Evolutionary conservation across 805 yeast genomes (phyloP).

Genomic region (Hanseniaspora meyeri): DNA sequence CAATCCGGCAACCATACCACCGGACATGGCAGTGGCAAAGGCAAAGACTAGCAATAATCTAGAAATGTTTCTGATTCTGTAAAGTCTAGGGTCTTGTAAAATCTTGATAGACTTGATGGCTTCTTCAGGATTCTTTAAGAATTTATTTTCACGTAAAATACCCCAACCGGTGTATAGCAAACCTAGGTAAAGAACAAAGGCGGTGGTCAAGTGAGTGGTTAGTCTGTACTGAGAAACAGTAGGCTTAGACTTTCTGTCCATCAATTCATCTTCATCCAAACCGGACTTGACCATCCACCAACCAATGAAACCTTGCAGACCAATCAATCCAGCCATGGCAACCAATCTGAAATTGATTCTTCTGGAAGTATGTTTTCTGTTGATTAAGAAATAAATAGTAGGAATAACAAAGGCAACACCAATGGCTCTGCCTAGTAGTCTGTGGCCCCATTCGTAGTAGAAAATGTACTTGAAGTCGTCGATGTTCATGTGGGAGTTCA

Average conservation of each 20-base stretch:
- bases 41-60: constrained; percentile 52
- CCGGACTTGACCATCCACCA: constrained; percentile 99
- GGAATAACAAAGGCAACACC: constrained; percentile 78
- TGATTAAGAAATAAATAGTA: constrained; percentile 60
- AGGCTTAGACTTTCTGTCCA: constrained; percentile 81
- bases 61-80: constrained; percentile 44
- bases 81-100: constrained; percentile 50
- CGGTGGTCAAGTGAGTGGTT: constrained; percentile 88
- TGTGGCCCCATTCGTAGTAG: constrained; percentile 95
- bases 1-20: constrained; percentile 95
- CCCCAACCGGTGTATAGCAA: constrained; percentile 86
- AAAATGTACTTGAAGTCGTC: constrained; percentile 92
- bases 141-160: constrained; percentile 59
- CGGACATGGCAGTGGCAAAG: constrained; percentile 87
- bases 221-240: constrained; percentile 91
- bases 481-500: constrained; percentile 68
- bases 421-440: constrained; percentile 82
- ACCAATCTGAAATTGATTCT: constrained; percentile 56
- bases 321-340: constrained; percentile 65
- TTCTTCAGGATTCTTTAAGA: constrained; percentile 50
- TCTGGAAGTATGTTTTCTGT: constrained; percentile 49
- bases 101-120: constrained; percentile 44
- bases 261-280: constrained; percentile 63
- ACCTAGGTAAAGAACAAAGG: constrained; percentile 74
- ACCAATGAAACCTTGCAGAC: constrained; percentile 89